These are phyloP conservation scores for Pichia cabralensis DNA, from an alignment of 805 yeast genomes.

Conservation along the genomic window DNA sequence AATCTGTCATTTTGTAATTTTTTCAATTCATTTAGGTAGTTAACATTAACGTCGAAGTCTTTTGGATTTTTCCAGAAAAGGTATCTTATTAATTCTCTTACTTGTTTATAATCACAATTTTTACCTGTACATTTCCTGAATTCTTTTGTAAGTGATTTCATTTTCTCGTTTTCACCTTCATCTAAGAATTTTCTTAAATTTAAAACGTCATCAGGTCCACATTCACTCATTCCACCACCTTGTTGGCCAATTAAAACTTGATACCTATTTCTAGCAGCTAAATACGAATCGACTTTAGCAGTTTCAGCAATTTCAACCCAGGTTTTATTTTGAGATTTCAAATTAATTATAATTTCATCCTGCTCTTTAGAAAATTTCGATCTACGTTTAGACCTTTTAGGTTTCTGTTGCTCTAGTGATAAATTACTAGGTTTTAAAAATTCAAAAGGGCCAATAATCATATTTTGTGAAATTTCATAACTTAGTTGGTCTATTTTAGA, in stretches of 20 bases:
- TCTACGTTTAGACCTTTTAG: conserved; percentile 45
- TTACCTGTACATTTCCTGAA: conserved; percentile 46
- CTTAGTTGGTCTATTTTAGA: conserved; percentile 16
- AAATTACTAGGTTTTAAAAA: conserved; percentile 13
- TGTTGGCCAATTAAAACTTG: conserved; percentile 79
- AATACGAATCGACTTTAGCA: conserved; percentile 51
- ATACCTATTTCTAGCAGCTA: conserved; percentile 70
- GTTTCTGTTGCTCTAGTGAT: conserved; percentile 15
- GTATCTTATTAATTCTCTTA: conserved; percentile 43
- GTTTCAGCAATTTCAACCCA: conserved; percentile 69
- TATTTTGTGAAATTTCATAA: conserved; percentile 18
- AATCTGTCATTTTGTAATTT: conserved; percentile 21
- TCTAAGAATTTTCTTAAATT: conserved; percentile 46
- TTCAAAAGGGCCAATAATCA: conserved; percentile 23
- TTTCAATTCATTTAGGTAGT: conserved; percentile 31
- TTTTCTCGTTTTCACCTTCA: conserved; percentile 61
- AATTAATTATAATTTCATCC: conserved; percentile 50
- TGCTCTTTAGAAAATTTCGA: conserved; percentile 65
- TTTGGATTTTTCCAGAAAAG: conserved; percentile 47
- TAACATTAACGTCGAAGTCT: conserved; percentile 46
- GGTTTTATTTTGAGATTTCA: conserved; percentile 53
- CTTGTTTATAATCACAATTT: conserved; percentile 39
- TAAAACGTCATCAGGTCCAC: conserved; percentile 47
- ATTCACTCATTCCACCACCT: conserved; percentile 59
- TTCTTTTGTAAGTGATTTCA: conserved; percentile 56